These are phyloP conservation scores for Leccinum boreale DNA, from an alignment of 768 basidiomycete genomes.

Conservation along the genomic window DNA sequence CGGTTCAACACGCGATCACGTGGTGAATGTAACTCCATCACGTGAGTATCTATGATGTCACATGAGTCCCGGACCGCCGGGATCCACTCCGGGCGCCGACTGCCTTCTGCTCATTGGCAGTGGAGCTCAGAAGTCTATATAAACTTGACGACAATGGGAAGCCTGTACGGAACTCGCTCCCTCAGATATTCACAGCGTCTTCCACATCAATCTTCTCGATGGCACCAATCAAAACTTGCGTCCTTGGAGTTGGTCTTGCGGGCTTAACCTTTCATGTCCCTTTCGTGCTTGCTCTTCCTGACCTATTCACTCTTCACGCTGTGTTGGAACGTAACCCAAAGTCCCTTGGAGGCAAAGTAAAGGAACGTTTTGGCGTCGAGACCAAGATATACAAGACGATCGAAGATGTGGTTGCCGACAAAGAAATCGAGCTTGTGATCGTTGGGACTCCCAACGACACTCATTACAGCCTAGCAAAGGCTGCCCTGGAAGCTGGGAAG, in stretches of 20 bases:
- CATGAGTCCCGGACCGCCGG: background rate
- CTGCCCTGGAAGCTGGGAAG: slow-evolving; percentile 64
- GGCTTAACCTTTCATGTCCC: slow-evolving; percentile 80
- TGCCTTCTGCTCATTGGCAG: too few species aligned
- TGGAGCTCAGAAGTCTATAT: background rate
- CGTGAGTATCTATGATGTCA: slow-evolving; percentile 15
- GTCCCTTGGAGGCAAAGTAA: slow-evolving; percentile 57
- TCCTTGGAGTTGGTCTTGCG: slow-evolving; percentile 74
- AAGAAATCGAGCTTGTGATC: slow-evolving; percentile 64
- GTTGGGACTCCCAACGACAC: slow-evolving; percentile 73
- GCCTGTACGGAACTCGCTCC: background rate
- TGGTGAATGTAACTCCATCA: slow-evolving; percentile 12
- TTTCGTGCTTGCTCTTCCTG: slow-evolving; percentile 68
- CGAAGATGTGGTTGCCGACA: slow-evolving; percentile 58
- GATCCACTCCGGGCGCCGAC: background rate
- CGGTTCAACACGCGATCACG: slow-evolving; percentile 20
- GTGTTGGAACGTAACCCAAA: slow-evolving; percentile 72
- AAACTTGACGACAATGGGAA: background rate
- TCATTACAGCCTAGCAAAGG: slow-evolving; percentile 66
- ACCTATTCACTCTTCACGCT: slow-evolving; percentile 68
- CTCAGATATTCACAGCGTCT: background rate
- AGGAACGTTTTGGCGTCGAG: slow-evolving; percentile 59
- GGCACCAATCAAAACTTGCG: slow-evolving; percentile 62
- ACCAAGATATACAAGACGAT: slow-evolving; percentile 57
- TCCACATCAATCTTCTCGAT: background rate